Evolutionary conservation across 2,329 filamentous ascomycete genomes (phyloP), one percentile per base, ranked within the genome.

Genomic region (Pseudodiploospora longispora): DNA sequence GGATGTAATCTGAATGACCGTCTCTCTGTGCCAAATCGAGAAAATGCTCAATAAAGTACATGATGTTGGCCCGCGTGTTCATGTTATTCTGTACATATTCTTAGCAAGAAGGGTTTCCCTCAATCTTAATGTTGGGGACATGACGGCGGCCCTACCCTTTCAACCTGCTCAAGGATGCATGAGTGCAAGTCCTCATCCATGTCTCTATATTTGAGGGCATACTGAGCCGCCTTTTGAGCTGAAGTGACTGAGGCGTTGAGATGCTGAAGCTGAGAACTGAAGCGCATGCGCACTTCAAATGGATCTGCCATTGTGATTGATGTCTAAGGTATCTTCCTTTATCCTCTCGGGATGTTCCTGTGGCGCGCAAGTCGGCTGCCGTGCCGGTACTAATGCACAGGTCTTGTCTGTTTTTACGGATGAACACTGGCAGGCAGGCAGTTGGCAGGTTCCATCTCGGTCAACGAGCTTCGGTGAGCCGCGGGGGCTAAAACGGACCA

Each of bases 31-130:
- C 86, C 67, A 88, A 75, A 60, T 97, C 91, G 60, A 94, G 86
- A 54, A 98, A 87, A 55, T 91, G 85, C 59, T 97, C 91, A 59
- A 98, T 85, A 66, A 98, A 98, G 67, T 95, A 98, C 85, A 98
- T 95, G 63, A 98, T 97, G 62, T 98, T 98, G 47, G 93, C 94
- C 48, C 91, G 78, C 41, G 84, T 95, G 66, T 98, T 98, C 85
- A 98, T 95, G 53, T 87, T 91, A 54, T 87, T 95, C 78, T 90
- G 40, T 30, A 30, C 6, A 43, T 47, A 12, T n/a, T 6, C 19
- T 40, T 30, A 31, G 10, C 27, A 34, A 36, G 10, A 12, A 19
- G 19, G 19, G 2, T 19, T 19, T 19, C 19, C 5, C 19, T 9
- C 9, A 19, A 30, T n/a, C 27, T 46, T 30, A 48, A 39, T 30